Percentiles rank a stretch among this genome's conserved stretches.
phyloP scores from a whole-genome alignment of 73 alveolate genomes.

The Tetrahymena borealis region DNA sequence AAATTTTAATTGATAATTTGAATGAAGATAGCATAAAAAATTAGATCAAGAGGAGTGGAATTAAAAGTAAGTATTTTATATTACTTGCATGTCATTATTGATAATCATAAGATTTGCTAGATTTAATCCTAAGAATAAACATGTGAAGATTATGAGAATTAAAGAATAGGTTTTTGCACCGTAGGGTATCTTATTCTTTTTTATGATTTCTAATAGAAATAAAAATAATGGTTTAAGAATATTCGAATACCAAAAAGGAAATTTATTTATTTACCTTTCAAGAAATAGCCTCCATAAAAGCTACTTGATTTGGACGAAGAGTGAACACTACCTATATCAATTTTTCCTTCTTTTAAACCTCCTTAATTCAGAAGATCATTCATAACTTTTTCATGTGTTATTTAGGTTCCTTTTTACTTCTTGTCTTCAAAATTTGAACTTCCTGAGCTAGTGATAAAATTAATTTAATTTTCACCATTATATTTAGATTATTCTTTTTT shows the following conservation, averaged over 20 bases:
- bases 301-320: neutral
- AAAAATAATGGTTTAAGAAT: neutral
- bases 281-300: neutral
- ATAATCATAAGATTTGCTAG: neutral
- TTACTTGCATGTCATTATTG: neutral
- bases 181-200: neutral
- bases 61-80: no score
- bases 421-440: neutral
- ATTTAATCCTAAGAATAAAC: neutral
- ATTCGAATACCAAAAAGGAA: neutral
- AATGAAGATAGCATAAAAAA: neutral
- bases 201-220: neutral
- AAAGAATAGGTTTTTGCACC: neutral
- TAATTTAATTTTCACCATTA: no score
- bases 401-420: neutral
- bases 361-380: neutral
- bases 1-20: no score
- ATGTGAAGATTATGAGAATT: neutral
- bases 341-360: neutral
- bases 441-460: neutral
- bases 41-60: no score
- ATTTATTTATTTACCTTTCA: neutral
- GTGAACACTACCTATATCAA: neutral
- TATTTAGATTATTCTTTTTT: neutral
- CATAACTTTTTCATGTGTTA: neutral